Base-by-base conservation (phyloP, 1,284 basidiomycete genomes). In the Dichomitus squalens region DNA sequence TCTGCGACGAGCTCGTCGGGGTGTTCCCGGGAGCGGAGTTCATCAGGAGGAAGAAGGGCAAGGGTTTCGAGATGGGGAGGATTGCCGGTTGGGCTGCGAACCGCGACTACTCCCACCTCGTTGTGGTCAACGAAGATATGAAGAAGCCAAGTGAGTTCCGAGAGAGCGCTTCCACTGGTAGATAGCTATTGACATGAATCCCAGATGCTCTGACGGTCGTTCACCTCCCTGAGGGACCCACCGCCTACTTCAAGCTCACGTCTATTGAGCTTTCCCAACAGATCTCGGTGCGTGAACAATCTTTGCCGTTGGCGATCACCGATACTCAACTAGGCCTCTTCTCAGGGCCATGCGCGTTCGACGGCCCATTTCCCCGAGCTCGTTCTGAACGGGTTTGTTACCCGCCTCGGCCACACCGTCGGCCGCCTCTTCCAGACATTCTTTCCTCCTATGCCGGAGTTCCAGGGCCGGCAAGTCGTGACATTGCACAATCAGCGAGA, bases 401-500 rank as follows among this genome's bases (percentile, higher is more conserved):
- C 97, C 1, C 86, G 95, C 3, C 85, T 99, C 9, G 97, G 97
- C 55, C 92, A 97, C 71, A 86, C 89, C 6, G 88, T 98, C 55
- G 97, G 97, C 8, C 84, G 92, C 31, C 88, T 99, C 78, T 95
- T 99, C 73, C 96, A 98, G 67, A 93, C 93, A 1, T 83, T 96
- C 21, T 99, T 99, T 77, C 97, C 97, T 14, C 92, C 93, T 14
- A 81, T 98, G 63, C 96, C 96, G 0, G 92, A 97, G 73, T 95
- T 98, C 69, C 92, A 96, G 73, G 97, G 97, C 18, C 83, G 97
- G 40, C 97, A 99, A 75, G 96, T 98, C 14, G 95, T 98, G 3
- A 98, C 96, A 1, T 80, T 98, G 27, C 97, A 99, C 73, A 98
- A 98, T 69, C 96, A 98, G 73, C 86, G 97, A 54, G 97, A 99